Evolutionary conservation across 2,329 filamentous ascomycete species (phyloP).

Genomic region (Falciphora oryzae): DNA sequence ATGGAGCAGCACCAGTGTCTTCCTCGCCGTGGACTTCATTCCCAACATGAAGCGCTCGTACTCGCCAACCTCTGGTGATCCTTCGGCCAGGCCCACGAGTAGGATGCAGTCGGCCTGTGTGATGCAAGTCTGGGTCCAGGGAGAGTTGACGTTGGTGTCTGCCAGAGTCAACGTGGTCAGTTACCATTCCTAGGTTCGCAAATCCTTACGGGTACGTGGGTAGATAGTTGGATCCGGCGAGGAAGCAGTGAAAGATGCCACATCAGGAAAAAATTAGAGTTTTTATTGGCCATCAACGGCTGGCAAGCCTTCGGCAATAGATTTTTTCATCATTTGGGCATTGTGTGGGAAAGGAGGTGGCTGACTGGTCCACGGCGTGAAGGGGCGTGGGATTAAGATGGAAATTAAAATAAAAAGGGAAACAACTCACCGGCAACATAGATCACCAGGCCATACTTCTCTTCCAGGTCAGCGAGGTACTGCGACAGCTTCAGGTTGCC

Average conservation of each 20-base stretch:
- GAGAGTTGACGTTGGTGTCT: slow-evolving; percentile 95
- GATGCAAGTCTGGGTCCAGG: slow-evolving; percentile 98
- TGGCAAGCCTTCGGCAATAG: slow-evolving; percentile 40
- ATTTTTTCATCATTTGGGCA: slow-evolving; percentile 44
- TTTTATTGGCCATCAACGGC: slow-evolving; percentile 50
- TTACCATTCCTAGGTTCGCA: background rate
- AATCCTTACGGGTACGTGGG: background rate
- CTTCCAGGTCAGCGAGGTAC: slow-evolving; percentile 92
- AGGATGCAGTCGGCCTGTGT: slow-evolving; percentile 95
- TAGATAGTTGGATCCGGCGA: background rate
- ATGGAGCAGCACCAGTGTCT: slow-evolving; percentile 86
- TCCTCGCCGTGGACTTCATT: slow-evolving; percentile 94
- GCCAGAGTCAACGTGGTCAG: background rate
- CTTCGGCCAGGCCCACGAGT: slow-evolving; percentile 84
- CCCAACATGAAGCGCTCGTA: slow-evolving; percentile 95
- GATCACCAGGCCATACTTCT: slow-evolving; percentile 91
- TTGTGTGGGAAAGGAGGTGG: slow-evolving; percentile 10
- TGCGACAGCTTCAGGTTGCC: slow-evolving; percentile 93
- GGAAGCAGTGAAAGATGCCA: slow-evolving; percentile 10
- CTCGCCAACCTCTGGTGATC: slow-evolving; percentile 84
- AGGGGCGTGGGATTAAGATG: background rate
- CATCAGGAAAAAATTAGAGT: slow-evolving; percentile 67
- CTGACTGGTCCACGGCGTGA: too few species aligned
- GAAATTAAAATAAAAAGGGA: background rate
- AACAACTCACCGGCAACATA: slow-evolving; percentile 70